Percentiles rank a stretch among this genome's conserved stretches.
Conservation (phyloP, 179 eudicot genomes). For the Beta macrorhiza region DNA sequence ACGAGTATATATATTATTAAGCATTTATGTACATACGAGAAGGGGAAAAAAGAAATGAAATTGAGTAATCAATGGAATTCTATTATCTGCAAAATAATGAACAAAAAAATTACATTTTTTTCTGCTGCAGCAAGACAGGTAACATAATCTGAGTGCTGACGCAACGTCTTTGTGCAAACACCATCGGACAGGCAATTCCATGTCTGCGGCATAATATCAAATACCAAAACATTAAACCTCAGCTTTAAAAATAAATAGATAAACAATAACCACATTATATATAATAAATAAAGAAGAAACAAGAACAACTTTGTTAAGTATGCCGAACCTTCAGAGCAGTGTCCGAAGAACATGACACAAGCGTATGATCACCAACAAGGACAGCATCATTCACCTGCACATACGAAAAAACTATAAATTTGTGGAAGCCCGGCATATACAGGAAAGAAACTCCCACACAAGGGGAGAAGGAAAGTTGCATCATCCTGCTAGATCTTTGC, state of each 20-base stretch:
- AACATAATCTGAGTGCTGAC: constrained; percentile 94
- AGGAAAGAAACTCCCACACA: not conserved
- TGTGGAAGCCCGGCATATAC: constrained; percentile 1
- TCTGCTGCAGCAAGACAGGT: constrained; percentile 91
- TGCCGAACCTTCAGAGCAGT: constrained; percentile 79
- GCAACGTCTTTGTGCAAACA: constrained; percentile 71
- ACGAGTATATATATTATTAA: constrained; percentile 11
- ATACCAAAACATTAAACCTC: constrained; percentile 4
- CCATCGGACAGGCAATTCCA: constrained; percentile 92
- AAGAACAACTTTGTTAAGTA: constrained; percentile 1
- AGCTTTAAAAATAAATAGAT: constrained; percentile 4
- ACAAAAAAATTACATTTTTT: constrained; percentile 64
- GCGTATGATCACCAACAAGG: constrained; percentile 73
- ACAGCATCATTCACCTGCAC: constrained; percentile 95
- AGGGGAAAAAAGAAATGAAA: not conserved
- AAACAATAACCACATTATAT: not conserved
- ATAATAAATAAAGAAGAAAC: not conserved
- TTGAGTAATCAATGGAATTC: not conserved
- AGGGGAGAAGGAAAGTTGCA: not conserved
- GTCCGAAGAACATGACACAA: constrained; percentile 96
- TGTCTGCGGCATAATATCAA: constrained; percentile 46
- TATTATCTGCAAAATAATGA: not conserved
- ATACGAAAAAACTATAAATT: constrained; percentile 15
- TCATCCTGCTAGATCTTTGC: not conserved
- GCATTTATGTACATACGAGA: constrained; percentile 11